These are phyloP conservation scores for Auriculariales sp. DNA, from an alignment of 768 basidiomycete species.

Conservation along the genomic window DNA sequence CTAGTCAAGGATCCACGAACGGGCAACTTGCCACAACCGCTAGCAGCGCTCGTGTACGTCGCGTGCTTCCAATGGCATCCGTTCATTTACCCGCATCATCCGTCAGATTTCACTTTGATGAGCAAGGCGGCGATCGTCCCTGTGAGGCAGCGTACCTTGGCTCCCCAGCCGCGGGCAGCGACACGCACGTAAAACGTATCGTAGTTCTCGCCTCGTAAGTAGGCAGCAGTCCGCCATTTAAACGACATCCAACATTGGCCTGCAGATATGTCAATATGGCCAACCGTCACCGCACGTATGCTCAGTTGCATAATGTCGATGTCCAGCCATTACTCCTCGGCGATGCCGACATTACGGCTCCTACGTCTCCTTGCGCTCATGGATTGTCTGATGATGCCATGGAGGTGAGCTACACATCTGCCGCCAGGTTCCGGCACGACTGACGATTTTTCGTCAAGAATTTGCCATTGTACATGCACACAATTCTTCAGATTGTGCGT, in stretches of 20 bases:
- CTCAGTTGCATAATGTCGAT: constrained; percentile 15
- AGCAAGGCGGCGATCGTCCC: constrained; percentile 4
- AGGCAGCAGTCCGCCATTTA: background rate
- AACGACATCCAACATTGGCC: background rate
- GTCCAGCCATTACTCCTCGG: constrained; percentile 43
- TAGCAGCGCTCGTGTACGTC: constrained; percentile 38
- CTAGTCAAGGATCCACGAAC: constrained; percentile 36
- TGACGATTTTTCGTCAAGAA: background rate
- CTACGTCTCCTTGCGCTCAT: constrained; percentile 63
- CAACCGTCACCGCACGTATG: constrained; percentile 1
- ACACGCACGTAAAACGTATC: background rate
- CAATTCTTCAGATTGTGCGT: constrained; percentile 34
- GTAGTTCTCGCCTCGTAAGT: constrained; percentile 6
- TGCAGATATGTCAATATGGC: constrained; percentile 5
- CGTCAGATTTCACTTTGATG: constrained; percentile 6
- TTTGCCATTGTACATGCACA: constrained; percentile 4
- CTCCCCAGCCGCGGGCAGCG: background rate
- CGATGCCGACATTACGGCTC: constrained; percentile 48
- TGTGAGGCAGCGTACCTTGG: constrained; percentile 8
- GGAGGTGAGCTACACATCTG: background rate
- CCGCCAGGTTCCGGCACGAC: background rate
- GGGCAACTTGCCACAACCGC: constrained; percentile 36
- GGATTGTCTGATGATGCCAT: constrained; percentile 27
- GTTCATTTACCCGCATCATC: too few species aligned
- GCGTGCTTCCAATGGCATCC: too few species aligned